A percentile compares a stretch with the other conserved stretches of the same genome.
Conservation (phyloP, 129 eudicot genomes). For the Kitagawia praeruptora region DNA sequence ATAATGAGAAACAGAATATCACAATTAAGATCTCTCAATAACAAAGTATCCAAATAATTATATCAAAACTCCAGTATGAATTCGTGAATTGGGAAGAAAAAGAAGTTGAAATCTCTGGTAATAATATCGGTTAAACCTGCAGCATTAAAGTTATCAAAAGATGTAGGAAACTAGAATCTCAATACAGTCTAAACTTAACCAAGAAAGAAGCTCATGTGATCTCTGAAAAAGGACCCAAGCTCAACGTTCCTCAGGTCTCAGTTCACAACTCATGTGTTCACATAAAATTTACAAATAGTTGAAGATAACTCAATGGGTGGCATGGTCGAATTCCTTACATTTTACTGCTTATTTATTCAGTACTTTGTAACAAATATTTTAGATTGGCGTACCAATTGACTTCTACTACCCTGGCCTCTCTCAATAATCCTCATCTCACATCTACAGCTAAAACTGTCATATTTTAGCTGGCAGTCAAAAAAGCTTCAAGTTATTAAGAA, state of each 20-base stretch:
- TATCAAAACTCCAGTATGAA: not conserved
- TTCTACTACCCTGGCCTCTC: not conserved
- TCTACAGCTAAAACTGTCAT: not conserved
- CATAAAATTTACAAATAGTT: not conserved
- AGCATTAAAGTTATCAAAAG: not conserved
- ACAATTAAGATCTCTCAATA: not conserved
- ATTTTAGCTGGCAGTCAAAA: not conserved
- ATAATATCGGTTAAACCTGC: not conserved
- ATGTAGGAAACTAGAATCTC: not conserved
- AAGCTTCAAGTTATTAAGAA: not conserved
- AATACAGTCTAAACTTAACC: not conserved
- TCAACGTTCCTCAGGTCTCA: not conserved
- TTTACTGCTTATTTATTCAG: not conserved
- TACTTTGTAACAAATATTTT: not conserved
- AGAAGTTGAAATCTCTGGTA: not conserved
- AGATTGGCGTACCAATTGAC: not conserved
- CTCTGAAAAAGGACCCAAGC: not conserved
- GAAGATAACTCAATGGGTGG: not conserved
- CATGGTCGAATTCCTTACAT: not conserved
- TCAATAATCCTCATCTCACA: not conserved
- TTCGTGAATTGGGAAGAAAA: not conserved
- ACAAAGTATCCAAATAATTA: not conserved
- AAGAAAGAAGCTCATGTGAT: not conserved
- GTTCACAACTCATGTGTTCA: not conserved
- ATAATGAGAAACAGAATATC: constrained; percentile 4